Evolutionary conservation across 768 basidiomycete genomes (phyloP), one percentile per base, ranked within the genome.

Genomic region (Podaxis sp.): DNA sequence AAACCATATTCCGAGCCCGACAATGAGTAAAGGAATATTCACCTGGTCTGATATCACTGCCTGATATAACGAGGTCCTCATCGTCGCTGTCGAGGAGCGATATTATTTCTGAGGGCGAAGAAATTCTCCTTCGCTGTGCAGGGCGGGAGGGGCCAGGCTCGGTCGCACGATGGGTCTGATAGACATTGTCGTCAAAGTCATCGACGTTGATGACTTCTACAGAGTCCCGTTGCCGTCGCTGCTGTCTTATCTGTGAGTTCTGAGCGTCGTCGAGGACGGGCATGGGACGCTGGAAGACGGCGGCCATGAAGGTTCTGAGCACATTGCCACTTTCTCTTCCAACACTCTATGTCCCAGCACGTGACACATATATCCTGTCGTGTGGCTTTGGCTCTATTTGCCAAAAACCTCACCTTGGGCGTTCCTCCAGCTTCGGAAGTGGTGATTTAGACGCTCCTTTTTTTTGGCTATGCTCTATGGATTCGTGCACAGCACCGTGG

Each of bases 181-280:
- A 53, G 63, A 66, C 66, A 63, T 70, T 61, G 60, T 77, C 77
- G 57, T 75, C 74, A 57, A 74, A 63, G 26, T 67, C 66, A 69
- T 82, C 80, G 61, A 81, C 80, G 69, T 82, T 80, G 68, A 81
- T 80, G 61, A 82, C 70, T 68, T 82, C 80, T 28, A 76, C 68
- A 19, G 72, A 61, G n/a, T 70, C 69, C 36, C 69, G 46, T 61
- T 70, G 71, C 17, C 68, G 59, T 44, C 64, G 64, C 46, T 46
- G 66, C 4, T 66, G 71, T 19, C 40, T 63, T 33, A 51, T 67
- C 40, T 44, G 33, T 44, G 30, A n/a, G 38, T 57, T 52, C 49
- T 69, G 69, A 22, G 63, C 55, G 44, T 71, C 67, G 42, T 64
- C 68, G 44, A 74, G 63, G 17, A 68, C 64, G 5, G 74, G 70